Conservation (phyloP, 176 grass and related monocot genomes). For the Eleusine indica region DNA sequence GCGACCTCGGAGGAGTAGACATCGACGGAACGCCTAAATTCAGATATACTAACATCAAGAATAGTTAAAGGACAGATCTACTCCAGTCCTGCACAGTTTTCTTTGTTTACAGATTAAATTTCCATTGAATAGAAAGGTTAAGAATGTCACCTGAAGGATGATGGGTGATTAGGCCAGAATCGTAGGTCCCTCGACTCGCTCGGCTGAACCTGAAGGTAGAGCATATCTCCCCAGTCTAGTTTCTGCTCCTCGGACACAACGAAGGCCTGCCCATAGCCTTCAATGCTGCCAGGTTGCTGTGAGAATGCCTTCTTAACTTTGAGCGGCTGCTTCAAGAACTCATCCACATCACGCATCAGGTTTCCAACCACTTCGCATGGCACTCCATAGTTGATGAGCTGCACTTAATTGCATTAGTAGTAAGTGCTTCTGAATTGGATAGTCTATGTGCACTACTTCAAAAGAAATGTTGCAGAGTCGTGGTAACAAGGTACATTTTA, state of each 20-base stretch:
- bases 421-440: not conserved
- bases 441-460: too few species aligned
- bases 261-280: slow-evolving; percentile 55
- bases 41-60: not conserved
- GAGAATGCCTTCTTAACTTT: slow-evolving; percentile 33
- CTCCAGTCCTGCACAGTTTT: too few species aligned
- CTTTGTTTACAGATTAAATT: not conserved
- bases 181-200: not conserved
- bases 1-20: slow-evolving; percentile 38
- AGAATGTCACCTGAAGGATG: slow-evolving; percentile 1
- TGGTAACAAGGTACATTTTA: too few species aligned
- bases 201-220: slow-evolving; percentile 34
- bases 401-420: not conserved
- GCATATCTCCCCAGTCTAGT: slow-evolving; percentile 56
- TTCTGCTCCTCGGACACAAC: slow-evolving; percentile 48
- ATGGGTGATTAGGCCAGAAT: slow-evolving; percentile 43
- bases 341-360: slow-evolving; percentile 21
- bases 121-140: not conserved
- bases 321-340: slow-evolving; percentile 44
- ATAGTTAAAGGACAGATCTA: too few species aligned
- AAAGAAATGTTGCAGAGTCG: too few species aligned
- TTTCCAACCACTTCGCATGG: slow-evolving; percentile 21
- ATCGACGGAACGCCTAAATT: slow-evolving; percentile 35
- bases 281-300: not conserved
- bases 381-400: slow-evolving; percentile 50